A percentile compares a stretch with the other conserved stretches of the same genome.
phyloP scores from a whole-genome alignment of 495 filamentous ascomycete genomes.

The Daldinia grandis region DNA sequence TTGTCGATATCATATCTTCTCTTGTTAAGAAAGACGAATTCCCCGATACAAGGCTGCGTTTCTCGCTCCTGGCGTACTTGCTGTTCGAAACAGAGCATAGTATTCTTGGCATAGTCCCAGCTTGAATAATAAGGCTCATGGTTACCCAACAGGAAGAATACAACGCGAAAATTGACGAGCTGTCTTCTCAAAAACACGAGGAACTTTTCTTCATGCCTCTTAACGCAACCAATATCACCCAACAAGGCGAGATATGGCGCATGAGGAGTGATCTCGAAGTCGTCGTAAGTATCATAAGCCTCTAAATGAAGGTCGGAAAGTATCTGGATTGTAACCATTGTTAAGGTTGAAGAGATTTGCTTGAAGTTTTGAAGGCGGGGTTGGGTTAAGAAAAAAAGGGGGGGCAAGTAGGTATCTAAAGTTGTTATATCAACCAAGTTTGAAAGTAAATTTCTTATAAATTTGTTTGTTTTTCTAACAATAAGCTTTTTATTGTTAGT shows the following conservation, averaged over 20 bases:
- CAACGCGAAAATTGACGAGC: constrained; percentile 54
- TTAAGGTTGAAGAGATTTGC: neutral
- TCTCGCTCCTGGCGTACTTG: constrained; percentile 23
- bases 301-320: constrained; percentile 68
- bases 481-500: too few species aligned
- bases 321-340: constrained; percentile 55
- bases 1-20: constrained; percentile 50
- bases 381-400: neutral
- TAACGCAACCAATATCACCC: constrained; percentile 64
- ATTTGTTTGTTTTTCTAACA: too few species aligned
- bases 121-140: constrained; percentile 63
- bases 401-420: too few species aligned
- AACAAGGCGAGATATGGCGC: constrained; percentile 64
- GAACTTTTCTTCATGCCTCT: constrained; percentile 47
- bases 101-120: constrained; percentile 45
- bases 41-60: constrained; percentile 37
- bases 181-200: constrained; percentile 56
- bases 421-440: too few species aligned
- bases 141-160: constrained; percentile 65
- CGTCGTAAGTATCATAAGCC: constrained; percentile 53
- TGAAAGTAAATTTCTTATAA: too few species aligned
- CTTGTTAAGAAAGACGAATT: constrained; percentile 59
- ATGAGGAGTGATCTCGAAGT: constrained; percentile 53
- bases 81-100: constrained; percentile 33
- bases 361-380: neutral